phyloP scores from a whole-genome alignment of 371 early-diverging fungal genomes.

The Lichtheimia ramosa region DNA sequence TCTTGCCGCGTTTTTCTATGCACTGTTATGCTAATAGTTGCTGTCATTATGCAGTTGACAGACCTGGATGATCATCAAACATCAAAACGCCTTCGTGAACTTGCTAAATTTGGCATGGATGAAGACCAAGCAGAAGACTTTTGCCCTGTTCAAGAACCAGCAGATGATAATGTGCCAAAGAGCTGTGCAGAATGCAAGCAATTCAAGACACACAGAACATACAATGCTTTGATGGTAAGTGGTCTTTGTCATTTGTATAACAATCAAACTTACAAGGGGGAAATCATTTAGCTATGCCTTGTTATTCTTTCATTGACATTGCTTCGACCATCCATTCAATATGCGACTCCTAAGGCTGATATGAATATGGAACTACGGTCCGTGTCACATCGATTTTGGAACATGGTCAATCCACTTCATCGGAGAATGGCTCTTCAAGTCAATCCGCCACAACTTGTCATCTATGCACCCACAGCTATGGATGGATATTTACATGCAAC shows the following conservation, averaged over 20 bases:
- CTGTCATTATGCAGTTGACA: conserved; percentile 16
- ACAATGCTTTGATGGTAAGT: conserved; percentile 29
- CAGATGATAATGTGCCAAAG: conserved; percentile 11
- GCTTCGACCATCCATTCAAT: conserved; percentile 1
- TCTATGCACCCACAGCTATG: conserved; percentile 7
- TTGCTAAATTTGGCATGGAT: conserved; percentile 19
- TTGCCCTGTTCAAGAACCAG: conserved; percentile 26
- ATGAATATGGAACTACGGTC: conserved; percentile 9
- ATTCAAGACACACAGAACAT: conserved; percentile 30
- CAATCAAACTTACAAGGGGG: not conserved
- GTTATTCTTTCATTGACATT: conserved; percentile 15
- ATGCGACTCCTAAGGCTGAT: not conserved
- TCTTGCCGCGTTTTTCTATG: not conserved
- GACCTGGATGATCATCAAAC: conserved; percentile 29
- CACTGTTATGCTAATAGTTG: not conserved
- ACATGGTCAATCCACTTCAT: conserved; percentile 27
- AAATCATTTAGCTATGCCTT: conserved; percentile 17
- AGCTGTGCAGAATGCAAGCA: conserved; percentile 27
- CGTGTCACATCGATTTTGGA: conserved; percentile 30
- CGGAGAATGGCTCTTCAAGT: conserved; percentile 17
- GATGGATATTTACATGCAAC: not conserved
- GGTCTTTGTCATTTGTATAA: not conserved
- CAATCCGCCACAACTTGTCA: conserved; percentile 16
- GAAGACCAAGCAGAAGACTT: conserved; percentile 20
- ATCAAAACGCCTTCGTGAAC: conserved; percentile 27